Evolutionary conservation across 176 grass and related monocot species (phyloP).

Genomic region (Tillandsia leiboldiana): DNA sequence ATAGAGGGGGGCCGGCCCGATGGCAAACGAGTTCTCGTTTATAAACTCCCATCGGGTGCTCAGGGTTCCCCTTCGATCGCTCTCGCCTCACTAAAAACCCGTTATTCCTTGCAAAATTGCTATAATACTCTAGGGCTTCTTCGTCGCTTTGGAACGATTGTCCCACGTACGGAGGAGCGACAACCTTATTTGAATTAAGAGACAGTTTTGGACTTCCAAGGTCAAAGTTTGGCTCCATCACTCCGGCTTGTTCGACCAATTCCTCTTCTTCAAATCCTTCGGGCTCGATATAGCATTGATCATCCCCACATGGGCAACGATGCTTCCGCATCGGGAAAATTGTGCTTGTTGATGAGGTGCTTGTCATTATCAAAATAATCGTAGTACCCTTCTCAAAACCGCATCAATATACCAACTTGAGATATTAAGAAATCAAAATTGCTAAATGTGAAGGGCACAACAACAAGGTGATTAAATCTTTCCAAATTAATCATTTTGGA

Average conservation of each 20-base stretch:
- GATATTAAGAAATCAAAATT: neutral
- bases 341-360: neutral
- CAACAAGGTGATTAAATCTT: neutral
- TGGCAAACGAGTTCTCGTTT: slow-evolving; percentile 51
- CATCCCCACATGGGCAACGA: slow-evolving; percentile 26
- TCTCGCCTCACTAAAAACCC: slow-evolving; percentile 41
- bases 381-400: neutral
- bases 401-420: too few species aligned
- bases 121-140: slow-evolving; percentile 42
- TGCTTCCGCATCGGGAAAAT: neutral
- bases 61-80: slow-evolving; percentile 42
- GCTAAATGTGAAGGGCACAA: neutral
- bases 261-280: slow-evolving; percentile 24
- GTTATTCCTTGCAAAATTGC: slow-evolving; percentile 31
- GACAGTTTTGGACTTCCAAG: slow-evolving; percentile 11
- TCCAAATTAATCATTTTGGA: neutral
- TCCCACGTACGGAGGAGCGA: slow-evolving; percentile 24
- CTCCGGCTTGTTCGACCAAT: neutral
- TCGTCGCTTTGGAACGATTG: slow-evolving; percentile 40
- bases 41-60: slow-evolving; percentile 46
- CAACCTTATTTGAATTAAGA: slow-evolving; percentile 3
- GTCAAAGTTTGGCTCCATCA: slow-evolving; percentile 6
- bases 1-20: slow-evolving; percentile 27
- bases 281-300: slow-evolving; percentile 22
- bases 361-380: neutral